Evolutionary conservation across 2,329 filamentous ascomycete genomes (phyloP).

Genomic region (Hansfordia pulvinata): DNA sequence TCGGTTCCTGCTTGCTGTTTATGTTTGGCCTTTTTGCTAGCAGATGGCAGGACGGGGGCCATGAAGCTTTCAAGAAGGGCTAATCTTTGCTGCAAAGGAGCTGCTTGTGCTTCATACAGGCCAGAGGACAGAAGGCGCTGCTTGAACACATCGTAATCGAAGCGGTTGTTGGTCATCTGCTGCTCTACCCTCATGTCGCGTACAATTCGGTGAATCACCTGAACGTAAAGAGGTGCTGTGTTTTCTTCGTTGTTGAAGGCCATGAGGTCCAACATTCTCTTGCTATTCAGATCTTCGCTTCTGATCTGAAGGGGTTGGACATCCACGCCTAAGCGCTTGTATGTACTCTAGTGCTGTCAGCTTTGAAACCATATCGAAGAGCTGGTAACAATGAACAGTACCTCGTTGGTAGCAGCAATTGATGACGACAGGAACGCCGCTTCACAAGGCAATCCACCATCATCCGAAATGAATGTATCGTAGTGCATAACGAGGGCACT

Average conservation of each 20-base stretch:
- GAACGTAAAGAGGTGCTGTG: constrained; percentile 41
- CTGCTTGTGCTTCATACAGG: too few relatives aligned
- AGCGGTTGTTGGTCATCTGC: constrained; percentile 20
- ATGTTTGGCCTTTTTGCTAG: too few relatives aligned
- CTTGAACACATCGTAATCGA: constrained; percentile 38
- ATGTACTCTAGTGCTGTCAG: constrained; percentile 19
- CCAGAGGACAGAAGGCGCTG: constrained; percentile 17
- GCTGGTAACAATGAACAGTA: constrained; percentile 5
- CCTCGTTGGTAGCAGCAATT: constrained; percentile 27
- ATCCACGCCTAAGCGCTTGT: constrained; percentile 26
- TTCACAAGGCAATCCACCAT: constrained; percentile 39
- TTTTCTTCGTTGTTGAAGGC: constrained; percentile 31
- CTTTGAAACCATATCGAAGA: not conserved
- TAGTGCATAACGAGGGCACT: constrained; percentile 54
- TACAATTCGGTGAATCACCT: constrained; percentile 40
- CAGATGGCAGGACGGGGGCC: too few relatives aligned
- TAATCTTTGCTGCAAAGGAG: constrained; percentile 46
- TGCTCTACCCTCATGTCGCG: constrained; percentile 37
- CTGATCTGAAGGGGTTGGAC: constrained; percentile 38
- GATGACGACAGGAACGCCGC: constrained; percentile 42
- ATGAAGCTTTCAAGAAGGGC: constrained; percentile 53
- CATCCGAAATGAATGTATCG: constrained; percentile 37
- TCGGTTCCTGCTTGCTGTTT: constrained; percentile 11
- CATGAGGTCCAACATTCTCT: constrained; percentile 47
- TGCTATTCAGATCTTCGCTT: constrained; percentile 38